Percentiles rank a stretch among this genome's conserved stretches.
These are phyloP conservation scores for Apostasia shenzhenica DNA, from an alignment of 106 monocot species.

Conservation along the genomic window DNA sequence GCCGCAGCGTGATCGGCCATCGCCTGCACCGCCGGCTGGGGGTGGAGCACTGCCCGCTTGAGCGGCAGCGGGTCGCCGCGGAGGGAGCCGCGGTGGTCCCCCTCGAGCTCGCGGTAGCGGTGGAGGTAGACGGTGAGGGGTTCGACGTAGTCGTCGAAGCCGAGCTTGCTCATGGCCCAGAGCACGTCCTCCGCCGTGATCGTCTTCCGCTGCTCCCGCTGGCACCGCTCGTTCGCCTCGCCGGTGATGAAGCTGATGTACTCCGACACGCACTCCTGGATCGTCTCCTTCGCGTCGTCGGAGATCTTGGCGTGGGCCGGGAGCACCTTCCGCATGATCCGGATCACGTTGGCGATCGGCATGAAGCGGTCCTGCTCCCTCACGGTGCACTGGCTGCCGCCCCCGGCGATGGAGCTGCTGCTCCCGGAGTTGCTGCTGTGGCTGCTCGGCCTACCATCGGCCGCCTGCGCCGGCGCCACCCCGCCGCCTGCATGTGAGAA, in stretches of 20 bases:
- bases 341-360: constrained; percentile 66
- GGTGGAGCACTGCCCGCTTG: not conserved
- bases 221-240: constrained; percentile 63
- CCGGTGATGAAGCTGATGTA: constrained; percentile 72
- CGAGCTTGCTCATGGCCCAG: constrained; percentile 64
- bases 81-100: constrained; percentile 36
- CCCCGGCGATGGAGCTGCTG: too few species aligned
- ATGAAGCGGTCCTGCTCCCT: constrained; percentile 66
- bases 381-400: constrained; percentile 4
- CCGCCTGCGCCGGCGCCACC: too few species aligned
- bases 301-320: constrained; percentile 63
- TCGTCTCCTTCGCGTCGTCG: constrained; percentile 67
- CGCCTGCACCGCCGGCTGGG: not conserved
- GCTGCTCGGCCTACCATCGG: too few species aligned
- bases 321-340: constrained; percentile 61
- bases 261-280: constrained; percentile 74
- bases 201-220: constrained; percentile 62
- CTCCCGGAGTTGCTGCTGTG: too few species aligned
- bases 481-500: too few species aligned
- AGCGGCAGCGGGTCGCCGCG: constrained; percentile 10
- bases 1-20: not conserved
- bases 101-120: constrained; percentile 46
- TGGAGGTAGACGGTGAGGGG: constrained; percentile 46
- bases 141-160: constrained; percentile 61
- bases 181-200: constrained; percentile 64